Conservation (phyloP, 345 rosid genomes). For the Pistacia atlantica region DNA sequence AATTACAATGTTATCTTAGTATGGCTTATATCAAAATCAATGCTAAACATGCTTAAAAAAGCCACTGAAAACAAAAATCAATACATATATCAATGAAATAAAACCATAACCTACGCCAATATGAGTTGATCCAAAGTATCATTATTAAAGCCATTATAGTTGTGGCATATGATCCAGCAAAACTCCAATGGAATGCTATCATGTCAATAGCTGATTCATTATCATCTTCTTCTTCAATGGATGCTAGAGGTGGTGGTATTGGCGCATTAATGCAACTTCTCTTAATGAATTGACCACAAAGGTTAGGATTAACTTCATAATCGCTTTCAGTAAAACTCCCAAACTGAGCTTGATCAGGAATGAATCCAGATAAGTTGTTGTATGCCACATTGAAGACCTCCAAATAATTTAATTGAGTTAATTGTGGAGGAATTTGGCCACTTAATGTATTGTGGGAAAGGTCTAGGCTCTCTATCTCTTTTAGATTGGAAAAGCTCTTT, state of each 20-base stretch:
- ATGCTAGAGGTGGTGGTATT: no score
- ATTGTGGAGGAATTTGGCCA: slow-evolving; percentile 22
- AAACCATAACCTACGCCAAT: neutral
- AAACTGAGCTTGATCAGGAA: neutral
- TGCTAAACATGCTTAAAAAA: neutral
- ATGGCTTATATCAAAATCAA: no score
- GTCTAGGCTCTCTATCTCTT: neutral
- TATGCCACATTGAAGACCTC: neutral
- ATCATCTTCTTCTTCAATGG: neutral
- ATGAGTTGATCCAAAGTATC: neutral
- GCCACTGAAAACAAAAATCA: neutral
- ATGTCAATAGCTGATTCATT: neutral
- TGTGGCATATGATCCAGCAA: neutral
- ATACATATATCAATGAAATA: neutral
- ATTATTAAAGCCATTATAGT: neutral
- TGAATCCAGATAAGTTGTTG: neutral
- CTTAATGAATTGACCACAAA: neutral
- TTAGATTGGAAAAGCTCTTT: slow-evolving; percentile 21
- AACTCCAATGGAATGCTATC: neutral
- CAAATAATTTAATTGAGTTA: neutral
- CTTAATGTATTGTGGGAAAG: slow-evolving; percentile 15
- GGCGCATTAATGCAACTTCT: neutral
- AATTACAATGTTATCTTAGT: no score
- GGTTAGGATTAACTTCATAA: neutral
- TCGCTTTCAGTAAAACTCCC: neutral